Percentiles rank a stretch among this genome's conserved stretches.
Evolutionary conservation across 2,329 filamentous ascomycete genomes (phyloP).

Genomic region (Neophaeococcomyces mojaviensis): DNA sequence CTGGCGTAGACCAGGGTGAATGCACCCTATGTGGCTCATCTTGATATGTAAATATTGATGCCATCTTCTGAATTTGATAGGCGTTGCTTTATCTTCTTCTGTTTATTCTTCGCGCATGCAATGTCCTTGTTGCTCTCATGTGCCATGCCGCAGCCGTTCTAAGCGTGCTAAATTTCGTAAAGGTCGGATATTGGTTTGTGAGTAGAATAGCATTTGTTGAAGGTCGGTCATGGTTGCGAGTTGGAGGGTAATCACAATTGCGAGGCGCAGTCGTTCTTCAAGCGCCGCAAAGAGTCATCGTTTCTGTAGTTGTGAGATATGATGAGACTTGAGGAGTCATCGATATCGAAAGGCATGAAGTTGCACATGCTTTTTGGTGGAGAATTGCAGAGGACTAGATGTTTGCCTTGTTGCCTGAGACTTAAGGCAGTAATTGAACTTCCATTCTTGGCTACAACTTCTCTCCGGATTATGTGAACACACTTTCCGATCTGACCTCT

Average conservation of each 20-base stretch:
- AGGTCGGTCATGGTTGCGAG: constrained; percentile 38
- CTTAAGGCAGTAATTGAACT: no score
- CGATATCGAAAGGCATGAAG: no score
- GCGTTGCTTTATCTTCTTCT: neutral
- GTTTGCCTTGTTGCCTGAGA: no score
- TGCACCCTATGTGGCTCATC: constrained; percentile 78
- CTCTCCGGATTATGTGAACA: no score
- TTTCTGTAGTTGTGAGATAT: no score
- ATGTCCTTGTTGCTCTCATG: constrained; percentile 7
- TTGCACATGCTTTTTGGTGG: no score
- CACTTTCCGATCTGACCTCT: no score
- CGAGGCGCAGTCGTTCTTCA: neutral
- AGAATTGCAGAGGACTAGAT: no score
- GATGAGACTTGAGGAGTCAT: no score
- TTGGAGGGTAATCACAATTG: neutral
- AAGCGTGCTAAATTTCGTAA: constrained; percentile 27
- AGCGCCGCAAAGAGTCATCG: neutral
- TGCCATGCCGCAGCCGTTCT: constrained; percentile 6
- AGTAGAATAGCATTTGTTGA: constrained; percentile 41
- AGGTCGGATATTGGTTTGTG: constrained; percentile 44
- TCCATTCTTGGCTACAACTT: no score
- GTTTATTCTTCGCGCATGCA: neutral
- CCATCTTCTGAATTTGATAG: constrained; percentile 51
- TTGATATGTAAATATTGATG: constrained; percentile 93
- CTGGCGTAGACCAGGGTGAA: constrained; percentile 74